Evolutionary conservation across 2,329 filamentous ascomycete species (phyloP).

Genomic region (Atkinsonella hypoxylon): DNA sequence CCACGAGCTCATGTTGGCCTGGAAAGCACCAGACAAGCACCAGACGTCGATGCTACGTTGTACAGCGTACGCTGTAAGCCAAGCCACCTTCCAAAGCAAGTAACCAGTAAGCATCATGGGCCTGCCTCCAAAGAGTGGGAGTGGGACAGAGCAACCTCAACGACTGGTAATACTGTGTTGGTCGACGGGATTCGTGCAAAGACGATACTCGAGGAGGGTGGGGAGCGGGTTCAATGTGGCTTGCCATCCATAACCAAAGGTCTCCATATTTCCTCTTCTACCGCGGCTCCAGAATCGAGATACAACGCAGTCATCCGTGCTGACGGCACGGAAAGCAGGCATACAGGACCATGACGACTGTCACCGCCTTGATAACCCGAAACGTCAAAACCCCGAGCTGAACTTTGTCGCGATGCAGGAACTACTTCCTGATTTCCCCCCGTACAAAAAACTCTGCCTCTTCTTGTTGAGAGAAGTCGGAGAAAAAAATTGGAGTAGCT

Average conservation of each 20-base stretch:
- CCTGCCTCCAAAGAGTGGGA: not conserved
- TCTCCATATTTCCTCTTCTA: not conserved
- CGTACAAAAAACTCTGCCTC: too few relatives aligned
- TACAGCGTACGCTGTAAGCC: not conserved
- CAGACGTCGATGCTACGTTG: slow-evolving; percentile 3
- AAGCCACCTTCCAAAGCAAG: not conserved
- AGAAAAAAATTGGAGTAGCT: not conserved
- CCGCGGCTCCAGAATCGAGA: not conserved
- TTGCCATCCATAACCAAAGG: not conserved
- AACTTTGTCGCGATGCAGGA: too few relatives aligned
- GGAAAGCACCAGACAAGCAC: not conserved
- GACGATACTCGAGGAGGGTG: not conserved
- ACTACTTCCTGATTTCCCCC: too few relatives aligned
- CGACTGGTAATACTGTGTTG: not conserved
- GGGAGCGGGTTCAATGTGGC: not conserved
- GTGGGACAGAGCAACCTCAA: not conserved
- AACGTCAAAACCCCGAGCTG: not conserved
- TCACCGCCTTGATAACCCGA: not conserved
- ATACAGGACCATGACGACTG: not conserved
- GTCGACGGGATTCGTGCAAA: not conserved
- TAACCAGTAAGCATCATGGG: not conserved
- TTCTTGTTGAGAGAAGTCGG: not conserved
- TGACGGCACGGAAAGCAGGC: not conserved
- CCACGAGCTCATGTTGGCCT: not conserved
- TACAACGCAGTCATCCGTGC: not conserved